Base-by-base conservation (phyloP, 2,329 filamentous ascomycete genomes). In the Epichloe uncinata region DNA sequence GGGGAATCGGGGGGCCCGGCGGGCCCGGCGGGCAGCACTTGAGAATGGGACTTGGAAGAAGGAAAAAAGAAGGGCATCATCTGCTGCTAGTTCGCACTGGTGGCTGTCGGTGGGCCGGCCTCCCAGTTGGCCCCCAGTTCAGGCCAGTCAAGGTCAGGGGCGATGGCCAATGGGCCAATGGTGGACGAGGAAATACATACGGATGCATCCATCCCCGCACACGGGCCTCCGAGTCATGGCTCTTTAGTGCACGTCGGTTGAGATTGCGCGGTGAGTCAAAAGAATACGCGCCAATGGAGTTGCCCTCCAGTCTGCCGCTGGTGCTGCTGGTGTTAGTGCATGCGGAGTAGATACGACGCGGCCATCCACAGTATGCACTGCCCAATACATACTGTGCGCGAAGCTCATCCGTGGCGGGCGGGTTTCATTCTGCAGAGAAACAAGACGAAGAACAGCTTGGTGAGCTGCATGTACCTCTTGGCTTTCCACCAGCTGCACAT, bases 41-140 rank as follows among this genome's bases (percentile, higher is more conserved):
- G 20, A 20, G 3, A 26, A 3, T 18, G 18, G 16, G 15, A 15
- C 15, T 11, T 33, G 5, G 20, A 26, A 26, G 13, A 5, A 12
- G 16, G 38, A 42, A 49, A 26, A 51, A 49, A 49, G 37, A 42
- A 49, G 42, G 42, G 42, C 41, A 51, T 51, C 50, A 7, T 22
- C 22, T 22, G 22, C 22, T 49, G 18, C 42, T 52, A 46, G 46
- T 49, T 46, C 37, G 46, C 35, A 34, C 22, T 33, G 34, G 35
- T 51, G 45, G 45, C 35, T 36, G 33, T 15, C 20, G 18, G 12
- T 36, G 44, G 35, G 20, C 42, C 41, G 16, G 20, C 13, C 42
- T 26, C 42, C 42, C 13, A 43, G 15, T 2, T 18, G 16, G 16
- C 16, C 16, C 16, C 16, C 16, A 18, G 16, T 18, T 18, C 16